These are phyloP conservation scores for Triticum timopheevii DNA, from an alignment of 176 grass and related monocot species.

Conservation along the genomic window DNA sequence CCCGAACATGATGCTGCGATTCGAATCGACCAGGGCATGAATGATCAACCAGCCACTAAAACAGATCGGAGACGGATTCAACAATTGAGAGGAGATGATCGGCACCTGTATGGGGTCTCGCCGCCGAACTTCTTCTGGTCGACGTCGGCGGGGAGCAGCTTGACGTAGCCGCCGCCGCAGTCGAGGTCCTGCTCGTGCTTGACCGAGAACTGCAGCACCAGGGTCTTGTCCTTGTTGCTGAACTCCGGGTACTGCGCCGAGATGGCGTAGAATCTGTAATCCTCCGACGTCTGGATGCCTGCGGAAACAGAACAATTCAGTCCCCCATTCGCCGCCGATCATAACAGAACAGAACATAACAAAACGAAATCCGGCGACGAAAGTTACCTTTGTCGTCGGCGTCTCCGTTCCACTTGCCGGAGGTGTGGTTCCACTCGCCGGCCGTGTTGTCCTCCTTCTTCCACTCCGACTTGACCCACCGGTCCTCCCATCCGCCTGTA, in stretches of 20 bases:
- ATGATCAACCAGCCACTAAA: background rate
- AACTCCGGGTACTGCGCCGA: slow-evolving; percentile 73
- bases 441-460: slow-evolving; percentile 79
- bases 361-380: background rate
- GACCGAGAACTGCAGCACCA: slow-evolving; percentile 74
- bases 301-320: background rate
- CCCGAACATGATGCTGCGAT: slow-evolving; percentile 71
- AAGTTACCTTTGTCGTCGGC: slow-evolving; percentile 69
- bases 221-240: slow-evolving; percentile 69
- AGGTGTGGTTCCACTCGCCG: slow-evolving; percentile 76
- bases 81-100: background rate
- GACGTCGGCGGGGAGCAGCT: slow-evolving; percentile 58
- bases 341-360: background rate
- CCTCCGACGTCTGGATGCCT: slow-evolving; percentile 95
- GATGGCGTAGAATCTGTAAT: slow-evolving; percentile 97
- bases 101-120: slow-evolving; percentile 82
- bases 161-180: slow-evolving; percentile 75
- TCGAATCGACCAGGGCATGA: background rate
- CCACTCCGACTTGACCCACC: slow-evolving; percentile 89
- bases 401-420: slow-evolving; percentile 84
- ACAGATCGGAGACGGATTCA: background rate
- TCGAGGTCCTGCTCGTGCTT: slow-evolving; percentile 89
- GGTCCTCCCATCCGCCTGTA: slow-evolving; percentile 66
- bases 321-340: background rate
- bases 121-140: slow-evolving; percentile 88